phyloP scores from a whole-genome alignment of 2,329 filamentous ascomycete species.

The Calonectria leucothoes region DNA sequence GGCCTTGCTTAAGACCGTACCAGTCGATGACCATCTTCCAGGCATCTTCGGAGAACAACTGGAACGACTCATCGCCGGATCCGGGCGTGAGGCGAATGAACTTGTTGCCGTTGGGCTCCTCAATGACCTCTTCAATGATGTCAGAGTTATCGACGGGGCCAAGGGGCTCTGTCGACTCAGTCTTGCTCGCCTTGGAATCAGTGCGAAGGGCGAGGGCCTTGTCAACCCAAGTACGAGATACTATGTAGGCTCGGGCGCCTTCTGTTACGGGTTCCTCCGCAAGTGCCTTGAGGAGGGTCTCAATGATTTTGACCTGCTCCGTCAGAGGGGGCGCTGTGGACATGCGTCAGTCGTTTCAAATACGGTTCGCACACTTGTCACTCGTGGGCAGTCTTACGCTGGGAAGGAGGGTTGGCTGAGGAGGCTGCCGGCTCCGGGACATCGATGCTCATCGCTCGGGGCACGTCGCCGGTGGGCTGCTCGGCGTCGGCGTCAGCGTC shows the following conservation, averaged over 20 bases:
- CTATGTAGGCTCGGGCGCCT: constrained; percentile 79
- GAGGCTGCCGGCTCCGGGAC: constrained; percentile 44
- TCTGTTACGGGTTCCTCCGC: constrained; percentile 69
- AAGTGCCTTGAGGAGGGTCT: constrained; percentile 67
- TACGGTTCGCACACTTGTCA: not conserved
- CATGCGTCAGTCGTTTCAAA: constrained; percentile 26
- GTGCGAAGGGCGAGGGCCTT: constrained; percentile 75
- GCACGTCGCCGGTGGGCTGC: constrained; percentile 34
- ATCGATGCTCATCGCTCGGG: constrained; percentile 57
- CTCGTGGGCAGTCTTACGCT: constrained; percentile 40
- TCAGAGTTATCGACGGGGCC: constrained; percentile 91
- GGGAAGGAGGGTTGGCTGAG: constrained; percentile 30
- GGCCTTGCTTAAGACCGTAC: constrained; percentile 81
- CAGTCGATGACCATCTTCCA: constrained; percentile 85
- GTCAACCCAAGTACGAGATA: constrained; percentile 84
- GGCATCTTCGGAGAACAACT: constrained; percentile 80
- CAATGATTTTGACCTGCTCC: constrained; percentile 80
- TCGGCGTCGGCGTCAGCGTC: constrained; percentile 35
- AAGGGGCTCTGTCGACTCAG: constrained; percentile 70
- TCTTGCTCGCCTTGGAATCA: constrained; percentile 65
- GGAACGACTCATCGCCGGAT: constrained; percentile 76
- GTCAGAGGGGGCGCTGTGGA: constrained; percentile 49
- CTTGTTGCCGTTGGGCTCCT: constrained; percentile 59
- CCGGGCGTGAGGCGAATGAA: constrained; percentile 83
- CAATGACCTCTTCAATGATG: constrained; percentile 74